A percentile compares a stretch with the other conserved stretches of the same genome.
These are phyloP conservation scores for Cladophialophora immunda DNA, from an alignment of 2,329 filamentous ascomycete genomes.

Conservation along the genomic window DNA sequence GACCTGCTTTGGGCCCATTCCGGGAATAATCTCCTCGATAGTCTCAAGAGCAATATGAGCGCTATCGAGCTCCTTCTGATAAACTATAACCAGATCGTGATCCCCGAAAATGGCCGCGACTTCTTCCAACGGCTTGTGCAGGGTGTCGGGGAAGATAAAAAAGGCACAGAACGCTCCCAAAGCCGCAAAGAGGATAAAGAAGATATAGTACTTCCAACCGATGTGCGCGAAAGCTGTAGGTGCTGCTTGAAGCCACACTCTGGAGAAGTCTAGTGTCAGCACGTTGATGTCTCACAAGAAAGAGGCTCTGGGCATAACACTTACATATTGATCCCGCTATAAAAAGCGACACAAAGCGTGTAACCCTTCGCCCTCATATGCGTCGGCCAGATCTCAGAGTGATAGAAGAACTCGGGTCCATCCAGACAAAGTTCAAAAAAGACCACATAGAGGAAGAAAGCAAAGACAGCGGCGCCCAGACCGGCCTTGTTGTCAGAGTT, in stretches of 20 bases:
- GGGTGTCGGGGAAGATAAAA: slow-evolving; percentile 9
- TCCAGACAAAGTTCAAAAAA: slow-evolving; percentile 32
- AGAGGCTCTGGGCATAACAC: too few relatives aligned
- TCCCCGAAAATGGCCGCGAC: slow-evolving; percentile 20
- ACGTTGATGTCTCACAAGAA: too few relatives aligned
- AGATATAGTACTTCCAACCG: slow-evolving; percentile 24
- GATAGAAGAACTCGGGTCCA: slow-evolving; percentile 36
- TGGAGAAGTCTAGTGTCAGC: not conserved
- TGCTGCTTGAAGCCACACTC: slow-evolving; percentile 27
- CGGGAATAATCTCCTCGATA: too few relatives aligned
- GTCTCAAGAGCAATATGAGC: not conserved
- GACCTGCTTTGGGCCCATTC: too few relatives aligned
- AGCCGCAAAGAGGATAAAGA: slow-evolving; percentile 19
- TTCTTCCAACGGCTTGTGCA: slow-evolving; percentile 17
- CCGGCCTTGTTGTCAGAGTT: slow-evolving; percentile 19
- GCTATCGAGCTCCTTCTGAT: not conserved
- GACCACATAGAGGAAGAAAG: slow-evolving; percentile 29
- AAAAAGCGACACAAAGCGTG: slow-evolving; percentile 31
- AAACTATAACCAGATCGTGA: not conserved
- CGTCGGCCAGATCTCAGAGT: slow-evolving; percentile 40
- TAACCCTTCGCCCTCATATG: slow-evolving; percentile 38
- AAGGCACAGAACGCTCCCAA: not conserved
- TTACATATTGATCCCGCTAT: slow-evolving; percentile 31
- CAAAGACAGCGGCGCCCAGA: slow-evolving; percentile 21
- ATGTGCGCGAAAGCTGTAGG: slow-evolving; percentile 40